Conservation (phyloP, 108 stramenopile species). For the Aurantiochytrium sp. region DNA sequence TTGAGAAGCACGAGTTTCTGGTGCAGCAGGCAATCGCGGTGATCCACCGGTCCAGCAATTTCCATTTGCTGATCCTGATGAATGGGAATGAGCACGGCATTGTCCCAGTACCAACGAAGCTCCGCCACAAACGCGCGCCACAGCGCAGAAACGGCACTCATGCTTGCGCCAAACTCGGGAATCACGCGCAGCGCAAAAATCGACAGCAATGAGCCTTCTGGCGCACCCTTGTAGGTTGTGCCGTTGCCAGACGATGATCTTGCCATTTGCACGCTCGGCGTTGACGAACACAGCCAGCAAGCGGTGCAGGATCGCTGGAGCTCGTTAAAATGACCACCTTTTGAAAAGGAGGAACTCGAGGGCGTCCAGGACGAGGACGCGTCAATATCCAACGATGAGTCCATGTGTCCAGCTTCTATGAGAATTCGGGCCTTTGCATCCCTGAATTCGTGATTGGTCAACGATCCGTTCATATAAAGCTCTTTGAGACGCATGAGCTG, state of each 20-base stretch:
- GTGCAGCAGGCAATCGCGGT: not conserved
- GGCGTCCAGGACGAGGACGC: not conserved
- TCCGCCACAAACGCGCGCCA: not conserved
- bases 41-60: not conserved
- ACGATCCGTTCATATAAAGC: not conserved
- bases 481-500: not conserved
- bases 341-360: not conserved
- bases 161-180: constrained; percentile 4
- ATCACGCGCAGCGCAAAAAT: not conserved
- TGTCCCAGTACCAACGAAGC: constrained; percentile 2
- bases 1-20: not conserved
- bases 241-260: not conserved
- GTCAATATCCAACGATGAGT: not conserved
- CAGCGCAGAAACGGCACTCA: not conserved
- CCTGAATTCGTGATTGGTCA: not conserved
- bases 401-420: not conserved
- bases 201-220: not conserved
- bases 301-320: not conserved
- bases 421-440: not conserved
- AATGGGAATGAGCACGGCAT: not conserved
- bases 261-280: not conserved
- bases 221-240: not conserved
- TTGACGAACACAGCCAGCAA: constrained; percentile 1
- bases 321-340: not conserved
- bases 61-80: not conserved